phyloP scores from a whole-genome alignment of 2,329 filamentous ascomycete genomes.

The Ophiosphaerella narmari region DNA sequence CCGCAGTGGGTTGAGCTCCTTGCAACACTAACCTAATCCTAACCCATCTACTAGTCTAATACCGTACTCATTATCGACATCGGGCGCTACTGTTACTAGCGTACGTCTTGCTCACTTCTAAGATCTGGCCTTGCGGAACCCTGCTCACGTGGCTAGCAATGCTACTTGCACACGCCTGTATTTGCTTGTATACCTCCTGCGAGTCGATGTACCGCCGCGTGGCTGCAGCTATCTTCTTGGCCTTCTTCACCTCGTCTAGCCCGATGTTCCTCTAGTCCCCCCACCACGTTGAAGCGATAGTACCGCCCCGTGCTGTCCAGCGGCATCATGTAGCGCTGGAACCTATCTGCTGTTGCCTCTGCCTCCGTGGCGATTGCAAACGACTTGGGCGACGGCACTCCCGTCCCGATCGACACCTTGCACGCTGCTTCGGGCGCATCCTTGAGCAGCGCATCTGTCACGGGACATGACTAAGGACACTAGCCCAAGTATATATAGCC shows the following conservation, averaged over 20 bases:
- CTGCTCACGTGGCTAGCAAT: conserved; percentile 17
- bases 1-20: too few relatives aligned
- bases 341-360: conserved; percentile 19
- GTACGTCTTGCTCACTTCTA: conserved; percentile 11
- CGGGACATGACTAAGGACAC: too few relatives aligned
- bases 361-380: conserved; percentile 25
- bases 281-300: conserved; percentile 53
- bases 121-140: conserved; percentile 20
- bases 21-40: too few relatives aligned
- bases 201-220: conserved; percentile 23
- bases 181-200: conserved; percentile 22
- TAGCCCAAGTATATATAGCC: too few relatives aligned
- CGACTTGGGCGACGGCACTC: background rate
- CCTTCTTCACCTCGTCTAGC: conserved; percentile 43
- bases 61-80: too few relatives aligned
- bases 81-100: too few relatives aligned
- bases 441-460: too few relatives aligned
- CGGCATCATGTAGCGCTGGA: conserved; percentile 9
- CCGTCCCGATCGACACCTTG: too few relatives aligned
- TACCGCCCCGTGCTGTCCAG: conserved; percentile 28
- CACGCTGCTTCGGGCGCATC: too few relatives aligned
- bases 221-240: conserved; percentile 23
- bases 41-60: too few relatives aligned
- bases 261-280: conserved; percentile 49
- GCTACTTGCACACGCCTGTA: conserved; percentile 24